Conservation (phyloP, 2,329 filamentous ascomycete species). For the Alternaria alternata region DNA sequence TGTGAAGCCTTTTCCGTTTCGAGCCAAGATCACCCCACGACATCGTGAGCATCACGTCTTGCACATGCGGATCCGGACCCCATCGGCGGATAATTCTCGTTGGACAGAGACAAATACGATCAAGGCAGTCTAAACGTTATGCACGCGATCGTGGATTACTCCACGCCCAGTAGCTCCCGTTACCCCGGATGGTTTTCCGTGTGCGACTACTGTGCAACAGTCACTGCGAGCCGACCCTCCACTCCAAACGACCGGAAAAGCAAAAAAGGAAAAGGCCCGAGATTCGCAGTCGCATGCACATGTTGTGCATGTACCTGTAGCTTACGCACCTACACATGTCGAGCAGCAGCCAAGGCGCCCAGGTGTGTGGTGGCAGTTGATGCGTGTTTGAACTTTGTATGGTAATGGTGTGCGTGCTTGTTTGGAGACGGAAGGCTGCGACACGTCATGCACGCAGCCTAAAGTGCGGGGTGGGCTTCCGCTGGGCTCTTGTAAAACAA, state of each 20-base stretch:
- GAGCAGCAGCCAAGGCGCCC: slow-evolving; percentile 4
- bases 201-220: background rate
- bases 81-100: slow-evolving; percentile 19
- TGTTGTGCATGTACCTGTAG: background rate
- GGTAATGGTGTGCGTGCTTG: slow-evolving; percentile 9
- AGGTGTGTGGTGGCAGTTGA: slow-evolving; percentile 6
- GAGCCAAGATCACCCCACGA: slow-evolving; percentile 20
- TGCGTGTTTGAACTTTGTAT: slow-evolving; percentile 7
- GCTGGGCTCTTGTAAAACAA: background rate
- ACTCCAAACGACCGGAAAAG: slow-evolving; percentile 2
- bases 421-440: slow-evolving; percentile 2
- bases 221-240: slow-evolving; percentile 5
- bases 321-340: slow-evolving; percentile 2
- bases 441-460: slow-evolving; percentile 9
- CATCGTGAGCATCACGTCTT: slow-evolving; percentile 17
- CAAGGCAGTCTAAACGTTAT: background rate
- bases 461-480: slow-evolving; percentile 3
- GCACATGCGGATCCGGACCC: slow-evolving; percentile 17
- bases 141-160: background rate
- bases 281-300: background rate
- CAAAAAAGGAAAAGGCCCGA: slow-evolving; percentile 2
- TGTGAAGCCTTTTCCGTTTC: slow-evolving; percentile 18
- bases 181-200: slow-evolving; percentile 19
- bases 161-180: slow-evolving; percentile 9
- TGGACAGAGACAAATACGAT: background rate